phyloP scores from a whole-genome alignment of 768 basidiomycete genomes.

The Lactarius deliciosus region DNA sequence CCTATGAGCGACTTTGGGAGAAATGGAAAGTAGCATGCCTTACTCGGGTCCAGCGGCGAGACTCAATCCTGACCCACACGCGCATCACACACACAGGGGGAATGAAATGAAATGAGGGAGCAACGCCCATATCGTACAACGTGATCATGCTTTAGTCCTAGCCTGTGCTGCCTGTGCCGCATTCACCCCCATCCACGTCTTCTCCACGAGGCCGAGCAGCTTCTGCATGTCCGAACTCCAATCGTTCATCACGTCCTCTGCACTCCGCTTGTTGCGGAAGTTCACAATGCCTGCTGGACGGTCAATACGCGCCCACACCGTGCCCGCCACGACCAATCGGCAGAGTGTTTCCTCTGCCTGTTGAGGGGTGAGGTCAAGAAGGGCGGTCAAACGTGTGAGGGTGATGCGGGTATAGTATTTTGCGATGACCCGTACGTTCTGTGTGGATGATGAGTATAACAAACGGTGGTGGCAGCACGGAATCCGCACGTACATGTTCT shows the following conservation, averaged over 20 bases:
- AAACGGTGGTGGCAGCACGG: background rate
- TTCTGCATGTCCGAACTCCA: conserved; percentile 98
- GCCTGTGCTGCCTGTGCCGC: conserved; percentile 85
- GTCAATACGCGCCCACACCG: conserved; percentile 92
- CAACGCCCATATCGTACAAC: conserved; percentile 2
- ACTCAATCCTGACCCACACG: background rate
- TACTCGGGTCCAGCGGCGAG: background rate
- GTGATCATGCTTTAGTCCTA: conserved; percentile 46
- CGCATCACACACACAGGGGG: background rate
- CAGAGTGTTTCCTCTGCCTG: conserved; percentile 89
- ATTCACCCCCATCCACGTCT: conserved; percentile 98
- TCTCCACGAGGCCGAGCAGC: conserved; percentile 87
- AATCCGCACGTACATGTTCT: conserved; percentile 73
- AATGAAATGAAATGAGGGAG: background rate
- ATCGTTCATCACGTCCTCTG: conserved; percentile 95
- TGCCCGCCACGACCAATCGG: conserved; percentile 86
- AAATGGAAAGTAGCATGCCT: background rate
- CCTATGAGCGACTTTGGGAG: background rate
- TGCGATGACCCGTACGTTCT: conserved; percentile 96
- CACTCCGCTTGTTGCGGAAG: conserved; percentile 78
- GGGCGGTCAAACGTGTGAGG: conserved; percentile 72
- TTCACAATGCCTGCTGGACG: conserved; percentile 86
- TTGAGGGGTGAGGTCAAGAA: conserved; percentile 80
- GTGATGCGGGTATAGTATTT: conserved; percentile 95
- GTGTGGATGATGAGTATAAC: conserved; percentile 9